A percentile compares a stretch with the other conserved stretches of the same genome.
Conservation (phyloP, 2,329 filamentous ascomycete species). For the Coniochaeta ligniaria region DNA sequence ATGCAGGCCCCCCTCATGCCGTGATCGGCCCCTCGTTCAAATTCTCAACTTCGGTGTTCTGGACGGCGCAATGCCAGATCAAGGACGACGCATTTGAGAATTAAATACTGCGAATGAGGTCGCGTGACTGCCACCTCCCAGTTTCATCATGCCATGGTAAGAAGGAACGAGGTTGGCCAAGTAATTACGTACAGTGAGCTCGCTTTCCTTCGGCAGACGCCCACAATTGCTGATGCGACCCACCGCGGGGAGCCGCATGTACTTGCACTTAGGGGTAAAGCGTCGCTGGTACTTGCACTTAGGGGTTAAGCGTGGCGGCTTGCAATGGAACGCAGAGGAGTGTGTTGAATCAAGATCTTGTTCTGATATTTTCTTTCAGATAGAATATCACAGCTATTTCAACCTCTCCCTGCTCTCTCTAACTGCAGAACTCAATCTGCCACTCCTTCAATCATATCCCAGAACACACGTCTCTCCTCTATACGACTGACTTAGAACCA, state of each 20-base stretch:
- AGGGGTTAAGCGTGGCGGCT: constrained; percentile 39
- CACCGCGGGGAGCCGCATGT: constrained; percentile 22
- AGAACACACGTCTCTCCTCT: not conserved
- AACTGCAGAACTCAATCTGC: not conserved
- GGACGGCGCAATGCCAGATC: not conserved
- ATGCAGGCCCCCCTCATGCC: not conserved
- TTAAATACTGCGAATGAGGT: not conserved
- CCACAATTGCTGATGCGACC: not conserved
- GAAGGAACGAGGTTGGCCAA: not conserved
- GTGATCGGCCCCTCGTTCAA: not conserved
- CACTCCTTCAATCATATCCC: not conserved
- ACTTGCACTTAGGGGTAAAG: constrained; percentile 56
- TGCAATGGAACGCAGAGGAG: not conserved
- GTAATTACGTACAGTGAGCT: constrained; percentile 3
- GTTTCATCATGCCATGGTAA: not conserved
- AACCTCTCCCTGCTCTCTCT: constrained; percentile 5
- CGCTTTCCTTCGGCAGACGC: constrained; percentile 19
- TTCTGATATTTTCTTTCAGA: constrained; percentile 4
- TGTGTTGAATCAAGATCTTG: not conserved
- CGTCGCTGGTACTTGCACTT: constrained; percentile 25
- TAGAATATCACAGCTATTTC: constrained; percentile 1
- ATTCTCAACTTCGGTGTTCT: not conserved
- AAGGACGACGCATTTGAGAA: not conserved
- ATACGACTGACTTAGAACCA: not conserved
- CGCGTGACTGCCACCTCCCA: not conserved